Base-by-base conservation (phyloP, 805 yeast genomes). In the Suhomyces xylopsoci region DNA sequence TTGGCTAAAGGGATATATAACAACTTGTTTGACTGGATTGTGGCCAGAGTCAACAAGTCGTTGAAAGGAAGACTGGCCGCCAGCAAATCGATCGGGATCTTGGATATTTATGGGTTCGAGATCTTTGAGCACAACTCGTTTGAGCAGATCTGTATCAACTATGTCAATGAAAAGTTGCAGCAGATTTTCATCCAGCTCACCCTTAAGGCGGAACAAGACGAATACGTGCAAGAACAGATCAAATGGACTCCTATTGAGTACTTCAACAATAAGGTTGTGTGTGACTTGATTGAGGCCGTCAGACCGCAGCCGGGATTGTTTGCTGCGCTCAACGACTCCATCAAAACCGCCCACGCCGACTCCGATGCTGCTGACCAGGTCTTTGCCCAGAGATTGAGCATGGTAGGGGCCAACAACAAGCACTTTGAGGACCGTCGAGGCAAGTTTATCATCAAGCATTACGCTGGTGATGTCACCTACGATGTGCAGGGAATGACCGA, bases 281-380 rank as follows among this genome's bases (percentile, higher is more conserved):
- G 98, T 76, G 99, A 94, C 62, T 79, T 94, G 66, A 94, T 94
- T 65, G 99, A 94, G 72, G 87, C 90, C 26, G 83, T 83, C 55
- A 83, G 97, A 64, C 98, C 99, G 1, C 75, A 71, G 52, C 97
- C 97, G 1, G 99, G 99, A 54, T 80, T 94, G 44, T 92, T 94
- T 75, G 96, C 98, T 2, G 96, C 97, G 2, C 80, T 94, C 72
- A 94, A 93, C 70, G 99, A 94, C 76, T 93, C 98, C 0, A 87
- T 91, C 63, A 97, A 97, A 36, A 94, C 98, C 25, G 99, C 99
- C 0, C 99, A 94, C 67, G 99, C 99, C 3, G 98, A 94, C 66
- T 87, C 97, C 0, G 80, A 76, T 49, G 99, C 98, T 17, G 98
- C 98, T 2, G 99, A 94, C 69, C 97, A 91, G 72, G 89, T 96